Conservation (phyloP, 2,329 filamentous ascomycete species). For the Teratosphaeria nubilosa region DNA sequence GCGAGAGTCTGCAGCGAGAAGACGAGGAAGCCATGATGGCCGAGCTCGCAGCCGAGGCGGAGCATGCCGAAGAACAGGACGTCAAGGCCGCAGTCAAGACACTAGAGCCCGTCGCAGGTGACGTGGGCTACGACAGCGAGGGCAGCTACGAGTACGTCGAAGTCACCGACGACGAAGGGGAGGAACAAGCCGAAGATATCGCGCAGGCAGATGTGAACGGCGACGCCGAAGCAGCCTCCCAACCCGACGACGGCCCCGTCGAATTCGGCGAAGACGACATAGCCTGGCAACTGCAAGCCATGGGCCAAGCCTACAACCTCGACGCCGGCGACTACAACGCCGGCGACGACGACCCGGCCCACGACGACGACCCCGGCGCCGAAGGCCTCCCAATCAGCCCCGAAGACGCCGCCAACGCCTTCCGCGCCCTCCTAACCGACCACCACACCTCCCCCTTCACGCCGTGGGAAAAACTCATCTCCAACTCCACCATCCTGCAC, state of each 20-base stretch:
- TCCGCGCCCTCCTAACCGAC: slow-evolving; percentile 80
- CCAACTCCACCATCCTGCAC: slow-evolving; percentile 64
- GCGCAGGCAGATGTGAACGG: slow-evolving; percentile 54
- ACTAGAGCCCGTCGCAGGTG: slow-evolving; percentile 16
- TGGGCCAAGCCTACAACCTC: slow-evolving; percentile 75
- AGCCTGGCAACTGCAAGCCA: slow-evolving; percentile 77
- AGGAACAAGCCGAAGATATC: slow-evolving; percentile 30
- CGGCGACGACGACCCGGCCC: slow-evolving; percentile 46
- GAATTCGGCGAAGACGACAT: slow-evolving; percentile 95
- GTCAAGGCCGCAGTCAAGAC: slow-evolving; percentile 46
- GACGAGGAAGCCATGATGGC: slow-evolving; percentile 27
- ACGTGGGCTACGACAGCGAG: slow-evolving; percentile 48
- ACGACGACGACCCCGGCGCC: slow-evolving; percentile 55
- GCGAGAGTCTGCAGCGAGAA: slow-evolving; percentile 24
- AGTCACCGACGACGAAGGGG: slow-evolving; percentile 50
- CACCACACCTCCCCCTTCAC: slow-evolving; percentile 74
- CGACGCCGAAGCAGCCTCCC: slow-evolving; percentile 34
- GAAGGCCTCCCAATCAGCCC: slow-evolving; percentile 61
- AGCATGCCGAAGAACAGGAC: slow-evolving; percentile 45
- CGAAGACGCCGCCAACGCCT: slow-evolving; percentile 66
- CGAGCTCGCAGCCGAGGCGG: slow-evolving; percentile 19
- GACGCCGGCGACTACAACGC: slow-evolving; percentile 69
- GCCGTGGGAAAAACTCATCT: slow-evolving; percentile 81
- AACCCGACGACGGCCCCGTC: slow-evolving; percentile 56
- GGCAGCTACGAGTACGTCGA: slow-evolving; percentile 67